phyloP scores from a whole-genome alignment of 208 protist species.

The Balamuthia mandrillaris region DNA sequence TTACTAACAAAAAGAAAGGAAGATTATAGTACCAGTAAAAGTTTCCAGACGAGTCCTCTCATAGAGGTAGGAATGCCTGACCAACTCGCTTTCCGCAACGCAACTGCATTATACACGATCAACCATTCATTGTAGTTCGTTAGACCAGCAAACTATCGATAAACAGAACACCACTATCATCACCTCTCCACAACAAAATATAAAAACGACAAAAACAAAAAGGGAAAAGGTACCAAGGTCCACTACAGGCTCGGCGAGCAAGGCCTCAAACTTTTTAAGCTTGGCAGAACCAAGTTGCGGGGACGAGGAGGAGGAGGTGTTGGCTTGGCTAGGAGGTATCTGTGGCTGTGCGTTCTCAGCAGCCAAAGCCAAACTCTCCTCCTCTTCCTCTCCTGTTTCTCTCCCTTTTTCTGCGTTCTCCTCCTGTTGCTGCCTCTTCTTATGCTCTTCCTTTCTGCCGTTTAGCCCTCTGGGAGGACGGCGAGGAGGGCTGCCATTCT shows the following conservation, averaged over 20 bases:
- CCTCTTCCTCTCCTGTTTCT: too few relatives aligned
- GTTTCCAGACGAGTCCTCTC: neutral
- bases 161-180: neutral
- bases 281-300: too few relatives aligned
- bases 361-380: too few relatives aligned
- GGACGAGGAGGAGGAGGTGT: too few relatives aligned
- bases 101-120: neutral
- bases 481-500: too few relatives aligned
- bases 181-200: neutral
- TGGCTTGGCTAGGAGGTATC: too few relatives aligned
- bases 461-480: too few relatives aligned
- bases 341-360: too few relatives aligned
- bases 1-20: neutral
- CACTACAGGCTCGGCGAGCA: slow-evolving; percentile 1
- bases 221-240: neutral
- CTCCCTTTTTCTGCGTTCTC: too few relatives aligned
- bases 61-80: slow-evolving; percentile 3
- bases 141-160: neutral
- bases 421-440: too few relatives aligned
- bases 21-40: neutral
- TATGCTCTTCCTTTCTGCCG: too few relatives aligned
- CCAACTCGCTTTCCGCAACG: slow-evolving; percentile 12
- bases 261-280: neutral
- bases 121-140: neutral
- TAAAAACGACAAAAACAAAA: too few relatives aligned